Percentiles rank a stretch among this genome's conserved stretches.
phyloP scores from a whole-genome alignment of 2,329 filamentous ascomycete species.

The Ascochyta rabiei region DNA sequence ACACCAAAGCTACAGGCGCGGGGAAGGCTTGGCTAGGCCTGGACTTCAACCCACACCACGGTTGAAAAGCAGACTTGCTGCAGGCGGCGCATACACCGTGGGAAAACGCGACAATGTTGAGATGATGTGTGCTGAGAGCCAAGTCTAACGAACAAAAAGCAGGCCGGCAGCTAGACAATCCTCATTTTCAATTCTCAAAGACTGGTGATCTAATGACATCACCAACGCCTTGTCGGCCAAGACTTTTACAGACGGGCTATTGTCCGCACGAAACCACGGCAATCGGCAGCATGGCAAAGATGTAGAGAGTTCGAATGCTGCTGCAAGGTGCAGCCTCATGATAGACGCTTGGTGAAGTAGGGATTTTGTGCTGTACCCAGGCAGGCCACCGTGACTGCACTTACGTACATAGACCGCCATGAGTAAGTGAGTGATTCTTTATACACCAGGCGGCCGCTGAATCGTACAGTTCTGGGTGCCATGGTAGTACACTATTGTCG shows the following conservation, averaged over 20 bases:
- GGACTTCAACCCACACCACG: slow-evolving; percentile 1
- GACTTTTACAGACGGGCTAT: not conserved
- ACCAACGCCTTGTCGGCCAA: slow-evolving; percentile 2
- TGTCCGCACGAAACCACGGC: not conserved
- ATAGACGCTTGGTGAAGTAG: not conserved
- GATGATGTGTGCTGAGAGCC: not conserved
- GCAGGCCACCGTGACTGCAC: too few species aligned
- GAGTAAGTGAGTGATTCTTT: not conserved
- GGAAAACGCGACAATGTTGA: not conserved
- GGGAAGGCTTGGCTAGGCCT: slow-evolving; percentile 9
- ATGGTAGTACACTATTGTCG: too few species aligned
- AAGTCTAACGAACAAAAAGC: not conserved
- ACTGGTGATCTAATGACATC: slow-evolving; percentile 2
- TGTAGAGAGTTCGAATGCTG: not conserved
- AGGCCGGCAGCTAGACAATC: not conserved
- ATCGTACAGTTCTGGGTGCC: too few species aligned
- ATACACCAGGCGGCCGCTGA: too few species aligned
- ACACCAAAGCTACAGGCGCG: slow-evolving; percentile 7
- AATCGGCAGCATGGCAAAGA: not conserved
- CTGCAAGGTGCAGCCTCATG: not conserved
- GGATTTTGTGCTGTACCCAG: too few species aligned
- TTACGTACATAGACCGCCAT: not conserved
- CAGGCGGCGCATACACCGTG: not conserved
- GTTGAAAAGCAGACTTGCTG: not conserved
- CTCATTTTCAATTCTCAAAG: not conserved